Base-by-base conservation (phyloP, 2,329 filamentous ascomycete genomes). In the Alternaria hordeiaustralica region DNA sequence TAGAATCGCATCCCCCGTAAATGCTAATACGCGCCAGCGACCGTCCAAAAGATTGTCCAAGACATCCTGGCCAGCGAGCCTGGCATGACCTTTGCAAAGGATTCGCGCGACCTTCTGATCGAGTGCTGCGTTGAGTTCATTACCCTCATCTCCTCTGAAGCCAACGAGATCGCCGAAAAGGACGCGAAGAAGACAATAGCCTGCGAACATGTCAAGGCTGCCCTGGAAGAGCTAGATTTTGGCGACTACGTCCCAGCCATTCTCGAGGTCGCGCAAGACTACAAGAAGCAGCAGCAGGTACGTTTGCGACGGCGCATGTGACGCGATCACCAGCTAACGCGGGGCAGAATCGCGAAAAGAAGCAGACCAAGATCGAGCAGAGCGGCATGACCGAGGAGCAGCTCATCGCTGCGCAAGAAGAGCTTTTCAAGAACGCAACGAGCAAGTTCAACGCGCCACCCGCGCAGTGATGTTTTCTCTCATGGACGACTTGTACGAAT, bases 51-150 rank as follows among this genome's bases (percentile, higher is more conserved):
- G 82, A 99, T 99, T 70, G 95, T 99, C 72, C 91, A 91, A 62
- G 96, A 99, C 80, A 97, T 99, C 74, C 87, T 99, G 2, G 90
- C 93, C 2, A 84, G 91, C 0, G 88, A 91, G 53, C 86, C 87
- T 18, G 93, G 93, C 55, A 88, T 97, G 66, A 90, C 92, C 2
- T 98, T 98, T 78, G 93, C 94, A 46, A 97, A 97, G 80, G 96
- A 99, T 75, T 94, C 95, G 12, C 91, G 96, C 64, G 96, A 99
- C 77, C 86, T 98, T 3, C 86, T 99, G 56, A 99, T 99, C 75
- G 96, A 98, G 84, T 98, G 96, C 84, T 99, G 96, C 77, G 95
- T 99, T 75, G 96, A 99, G 81, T 99, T 99, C 81, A 97, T 99
- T 81, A 98, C 96, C 18, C 88, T 99, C 75, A 92, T 99, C 72